phyloP scores from a whole-genome alignment of 2,329 filamentous ascomycete genomes.

The Colletotrichum filicis region DNA sequence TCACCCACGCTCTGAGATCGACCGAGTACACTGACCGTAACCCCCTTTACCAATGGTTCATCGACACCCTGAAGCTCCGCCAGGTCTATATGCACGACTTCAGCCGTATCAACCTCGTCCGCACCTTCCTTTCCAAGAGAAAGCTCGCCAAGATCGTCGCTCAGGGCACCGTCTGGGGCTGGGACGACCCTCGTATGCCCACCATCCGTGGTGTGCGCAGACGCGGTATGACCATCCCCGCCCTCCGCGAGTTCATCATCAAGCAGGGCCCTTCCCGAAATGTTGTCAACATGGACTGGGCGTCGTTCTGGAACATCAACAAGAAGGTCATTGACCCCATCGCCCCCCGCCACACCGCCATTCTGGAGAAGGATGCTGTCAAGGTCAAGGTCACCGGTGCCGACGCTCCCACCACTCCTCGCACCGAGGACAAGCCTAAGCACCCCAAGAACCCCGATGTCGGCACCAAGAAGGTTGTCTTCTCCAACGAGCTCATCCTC shows the following conservation, averaged over 20 bases:
- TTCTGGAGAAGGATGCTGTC: conserved; percentile 77
- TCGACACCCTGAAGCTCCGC: conserved; percentile 78
- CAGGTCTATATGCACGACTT: conserved; percentile 89
- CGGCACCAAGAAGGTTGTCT: conserved; percentile 87
- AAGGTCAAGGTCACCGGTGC: conserved; percentile 76
- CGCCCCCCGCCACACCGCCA: conserved; percentile 78
- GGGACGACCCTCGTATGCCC: conserved; percentile 90
- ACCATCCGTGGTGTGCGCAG: conserved; percentile 83
- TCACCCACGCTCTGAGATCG: conserved; percentile 84
- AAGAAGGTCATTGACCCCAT: conserved; percentile 86
- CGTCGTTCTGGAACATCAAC: conserved; percentile 77
- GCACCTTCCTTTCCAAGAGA: conserved; percentile 85
- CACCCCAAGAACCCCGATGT: conserved; percentile 90
- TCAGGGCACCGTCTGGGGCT: conserved; percentile 79
- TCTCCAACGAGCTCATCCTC: conserved; percentile 78
- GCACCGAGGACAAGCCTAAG: conserved; percentile 81
- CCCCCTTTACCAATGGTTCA: conserved; percentile 88
- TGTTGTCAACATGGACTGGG: conserved; percentile 87
- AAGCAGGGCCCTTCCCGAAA: conserved; percentile 87
- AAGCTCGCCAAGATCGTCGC: conserved; percentile 88
- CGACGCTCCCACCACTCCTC: conserved; percentile 71
- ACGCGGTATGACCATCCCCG: conserved; percentile 82
- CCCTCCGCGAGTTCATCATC: conserved; percentile 84
- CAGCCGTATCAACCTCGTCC: conserved; percentile 84
- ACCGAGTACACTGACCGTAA: conserved; percentile 91